Conservation (phyloP, 2,329 filamentous ascomycete genomes). For the Thyridium curvatum region DNA sequence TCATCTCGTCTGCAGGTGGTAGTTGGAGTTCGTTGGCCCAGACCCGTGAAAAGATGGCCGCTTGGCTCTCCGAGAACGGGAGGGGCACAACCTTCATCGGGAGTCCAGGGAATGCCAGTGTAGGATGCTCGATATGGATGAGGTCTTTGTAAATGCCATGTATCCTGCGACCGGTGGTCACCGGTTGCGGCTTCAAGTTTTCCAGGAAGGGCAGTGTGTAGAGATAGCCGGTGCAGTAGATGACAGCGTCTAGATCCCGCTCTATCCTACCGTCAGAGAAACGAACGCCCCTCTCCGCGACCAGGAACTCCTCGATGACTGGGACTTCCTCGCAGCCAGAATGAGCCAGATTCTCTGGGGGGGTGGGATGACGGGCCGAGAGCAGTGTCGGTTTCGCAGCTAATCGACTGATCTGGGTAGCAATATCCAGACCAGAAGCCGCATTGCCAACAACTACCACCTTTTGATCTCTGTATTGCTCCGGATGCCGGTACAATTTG, state of each 20-base stretch:
- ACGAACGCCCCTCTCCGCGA: constrained; percentile 50
- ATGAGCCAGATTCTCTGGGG: constrained; percentile 36
- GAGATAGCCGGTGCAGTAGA: constrained; percentile 89
- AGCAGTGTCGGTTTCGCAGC: constrained; percentile 57
- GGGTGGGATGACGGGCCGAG: constrained; percentile 49
- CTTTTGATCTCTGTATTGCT: constrained; percentile 60
- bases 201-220: constrained; percentile 73
- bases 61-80: constrained; percentile 71
- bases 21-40: constrained; percentile 67
- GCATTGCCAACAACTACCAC: constrained; percentile 80
- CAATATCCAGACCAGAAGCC: constrained; percentile 80
- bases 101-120: constrained; percentile 69
- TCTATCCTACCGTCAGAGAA: constrained; percentile 62
- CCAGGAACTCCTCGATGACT: constrained; percentile 51
- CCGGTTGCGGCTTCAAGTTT: constrained; percentile 39
- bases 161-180: constrained; percentile 64
- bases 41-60: constrained; percentile 67
- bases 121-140: constrained; percentile 69
- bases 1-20: constrained; percentile 59
- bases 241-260: constrained; percentile 62
- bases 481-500: constrained; percentile 68
- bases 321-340: constrained; percentile 42
- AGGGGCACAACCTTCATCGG: constrained; percentile 87
- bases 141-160: constrained; percentile 73
- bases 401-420: constrained; percentile 61